phyloP scores from a whole-genome alignment of 805 yeast species.

The Scheffersomyces amazonensis region DNA sequence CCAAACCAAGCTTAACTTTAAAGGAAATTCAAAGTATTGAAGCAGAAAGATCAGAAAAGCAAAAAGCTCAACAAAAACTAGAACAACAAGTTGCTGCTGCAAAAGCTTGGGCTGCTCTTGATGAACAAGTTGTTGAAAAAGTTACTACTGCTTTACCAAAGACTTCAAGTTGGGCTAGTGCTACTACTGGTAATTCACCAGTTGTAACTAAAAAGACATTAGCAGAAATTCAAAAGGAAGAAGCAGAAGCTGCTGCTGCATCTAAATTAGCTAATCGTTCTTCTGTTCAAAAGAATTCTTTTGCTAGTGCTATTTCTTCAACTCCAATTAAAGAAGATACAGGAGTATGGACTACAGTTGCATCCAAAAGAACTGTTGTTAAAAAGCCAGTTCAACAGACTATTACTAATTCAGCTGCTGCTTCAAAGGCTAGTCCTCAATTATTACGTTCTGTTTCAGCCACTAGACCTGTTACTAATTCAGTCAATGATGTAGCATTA shows the following conservation, averaged over 20 bases:
- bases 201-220: slow-evolving; percentile 44
- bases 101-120: slow-evolving; percentile 16
- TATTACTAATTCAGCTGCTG: slow-evolving; percentile 13
- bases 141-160: slow-evolving; percentile 30
- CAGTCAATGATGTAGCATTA: slow-evolving; percentile 17
- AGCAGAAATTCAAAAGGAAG: slow-evolving; percentile 63
- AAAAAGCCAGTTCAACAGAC: slow-evolving; percentile 7
- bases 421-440: slow-evolving; percentile 30
- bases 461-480: slow-evolving; percentile 17
- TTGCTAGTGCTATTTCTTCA: slow-evolving; percentile 32
- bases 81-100: slow-evolving; percentile 19
- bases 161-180: slow-evolving; percentile 43
- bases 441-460: slow-evolving; percentile 36
- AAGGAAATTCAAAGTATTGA: slow-evolving; percentile 52
- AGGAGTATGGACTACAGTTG: slow-evolving; percentile 45
- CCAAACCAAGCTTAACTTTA: slow-evolving; percentile 42
- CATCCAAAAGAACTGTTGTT: slow-evolving; percentile 25
- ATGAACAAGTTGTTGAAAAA: slow-evolving; percentile 17
- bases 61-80: slow-evolving; percentile 27
- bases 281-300: slow-evolving; percentile 12
- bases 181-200: slow-evolving; percentile 10
- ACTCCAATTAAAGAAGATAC: slow-evolving; percentile 22
- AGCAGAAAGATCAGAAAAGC: slow-evolving; percentile 39
- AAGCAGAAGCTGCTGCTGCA: slow-evolving; percentile 38
- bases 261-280: slow-evolving; percentile 12